Evolutionary conservation across 164 flowering plant genomes (phyloP).

Genomic region (Nymphaea colorata): DNA sequence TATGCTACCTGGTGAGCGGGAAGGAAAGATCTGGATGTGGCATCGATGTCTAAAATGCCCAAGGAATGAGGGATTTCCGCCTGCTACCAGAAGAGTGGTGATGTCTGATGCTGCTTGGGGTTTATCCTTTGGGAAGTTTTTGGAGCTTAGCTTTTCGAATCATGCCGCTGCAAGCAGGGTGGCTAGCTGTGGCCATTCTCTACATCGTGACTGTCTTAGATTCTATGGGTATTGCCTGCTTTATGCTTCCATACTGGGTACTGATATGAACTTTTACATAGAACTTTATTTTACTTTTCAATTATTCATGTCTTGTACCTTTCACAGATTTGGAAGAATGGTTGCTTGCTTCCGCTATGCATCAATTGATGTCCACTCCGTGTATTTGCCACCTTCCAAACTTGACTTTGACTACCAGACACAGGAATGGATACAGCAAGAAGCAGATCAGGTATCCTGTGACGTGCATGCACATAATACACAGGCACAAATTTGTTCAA

Average conservation of each 20-base stretch:
- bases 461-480: no score
- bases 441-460: constrained; percentile 47
- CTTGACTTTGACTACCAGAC: constrained; percentile 63
- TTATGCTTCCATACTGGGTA: no score
- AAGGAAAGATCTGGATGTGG: constrained; percentile 99
- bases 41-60: constrained; percentile 91
- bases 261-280: no score
- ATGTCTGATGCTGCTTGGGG: constrained; percentile 99
- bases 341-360: constrained; percentile 99
- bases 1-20: constrained; percentile 71
- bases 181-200: constrained; percentile 97
- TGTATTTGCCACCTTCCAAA: constrained; percentile 73
- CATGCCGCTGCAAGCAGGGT: constrained; percentile 99
- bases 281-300: not conserved
- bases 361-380: constrained; percentile 88
- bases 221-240: constrained; percentile 70
- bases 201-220: constrained; percentile 98
- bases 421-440: constrained; percentile 83
- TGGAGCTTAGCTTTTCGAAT: constrained; percentile 99
- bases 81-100: constrained; percentile 79
- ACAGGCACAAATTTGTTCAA: no score
- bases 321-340: constrained; percentile 54
- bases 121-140: constrained; percentile 92
- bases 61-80: constrained; percentile 68
- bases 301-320: not conserved